Conservation (phyloP, 1,284 basidiomycete genomes). For the Rhodotorula sp. region DNA sequence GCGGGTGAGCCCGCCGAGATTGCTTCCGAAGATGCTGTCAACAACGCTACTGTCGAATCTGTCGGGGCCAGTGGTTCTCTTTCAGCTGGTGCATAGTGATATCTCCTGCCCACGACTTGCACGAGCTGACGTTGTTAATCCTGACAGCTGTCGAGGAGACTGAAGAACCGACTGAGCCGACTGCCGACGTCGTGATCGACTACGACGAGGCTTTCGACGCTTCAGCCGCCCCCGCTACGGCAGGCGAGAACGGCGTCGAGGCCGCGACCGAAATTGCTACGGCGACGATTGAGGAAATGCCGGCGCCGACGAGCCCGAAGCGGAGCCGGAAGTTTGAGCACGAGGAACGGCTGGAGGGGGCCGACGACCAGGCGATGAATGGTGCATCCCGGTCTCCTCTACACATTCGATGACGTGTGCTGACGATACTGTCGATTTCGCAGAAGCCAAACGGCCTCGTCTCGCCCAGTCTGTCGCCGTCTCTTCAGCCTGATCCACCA, state of each 20-base stretch:
- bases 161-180: constrained; percentile 4
- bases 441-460: constrained; percentile 18
- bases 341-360: not conserved
- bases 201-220: constrained; percentile 34
- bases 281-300: not conserved
- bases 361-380: not conserved
- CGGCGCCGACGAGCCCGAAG: constrained; percentile 4
- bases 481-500: not conserved
- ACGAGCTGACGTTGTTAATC: not conserved
- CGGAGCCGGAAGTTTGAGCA: constrained; percentile 1
- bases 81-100: not conserved
- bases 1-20: not conserved
- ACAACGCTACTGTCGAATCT: constrained; percentile 1
- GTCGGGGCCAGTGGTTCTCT: not conserved
- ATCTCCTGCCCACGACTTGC: no score
- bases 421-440: not conserved
- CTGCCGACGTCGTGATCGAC: constrained; percentile 37
- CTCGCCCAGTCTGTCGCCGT: not conserved
- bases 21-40: constrained; percentile 3
- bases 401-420: not conserved
- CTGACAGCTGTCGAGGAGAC: not conserved
- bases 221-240: not conserved
- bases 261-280: not conserved
- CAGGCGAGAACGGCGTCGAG: not conserved
- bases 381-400: not conserved